Conservation (phyloP, 176 grass and related monocot species). For the Musa itinerans region DNA sequence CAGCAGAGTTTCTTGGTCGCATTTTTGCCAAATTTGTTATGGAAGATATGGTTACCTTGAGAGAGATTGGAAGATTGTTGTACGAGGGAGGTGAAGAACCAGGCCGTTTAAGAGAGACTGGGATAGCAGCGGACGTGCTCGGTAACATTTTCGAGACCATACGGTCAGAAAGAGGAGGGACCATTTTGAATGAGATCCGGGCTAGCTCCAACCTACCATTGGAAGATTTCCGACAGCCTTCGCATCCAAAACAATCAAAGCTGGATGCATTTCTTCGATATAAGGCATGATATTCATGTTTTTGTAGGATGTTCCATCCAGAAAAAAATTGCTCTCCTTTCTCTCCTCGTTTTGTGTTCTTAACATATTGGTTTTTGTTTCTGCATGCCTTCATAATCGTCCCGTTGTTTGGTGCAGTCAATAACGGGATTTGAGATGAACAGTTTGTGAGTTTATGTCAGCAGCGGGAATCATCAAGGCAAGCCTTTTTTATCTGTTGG, state of each 20-base stretch:
- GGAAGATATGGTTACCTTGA: slow-evolving; percentile 48
- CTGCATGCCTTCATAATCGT: too few species aligned
- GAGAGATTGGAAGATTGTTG: slow-evolving; percentile 67
- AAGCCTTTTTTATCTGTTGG: too few species aligned
- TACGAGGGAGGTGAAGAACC: slow-evolving; percentile 61
- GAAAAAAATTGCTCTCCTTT: background rate
- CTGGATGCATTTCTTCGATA: slow-evolving; percentile 73
- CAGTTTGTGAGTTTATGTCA: too few species aligned
- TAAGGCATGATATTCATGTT: slow-evolving; percentile 20
- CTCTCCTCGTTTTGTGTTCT: too few species aligned
- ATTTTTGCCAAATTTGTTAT: slow-evolving; percentile 60
- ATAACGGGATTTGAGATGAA: too few species aligned
- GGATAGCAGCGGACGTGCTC: slow-evolving; percentile 69
- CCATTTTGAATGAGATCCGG: slow-evolving; percentile 61
- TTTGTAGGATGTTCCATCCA: background rate
- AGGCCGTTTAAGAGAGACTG: slow-evolving; percentile 43
- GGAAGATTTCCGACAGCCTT: slow-evolving; percentile 62
- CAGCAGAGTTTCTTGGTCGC: slow-evolving; percentile 65
- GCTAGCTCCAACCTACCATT: slow-evolving; percentile 53
- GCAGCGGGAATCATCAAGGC: too few species aligned
- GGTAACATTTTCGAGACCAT: slow-evolving; percentile 48
- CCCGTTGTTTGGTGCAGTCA: too few species aligned
- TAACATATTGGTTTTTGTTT: too few species aligned
- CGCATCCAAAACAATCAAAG: slow-evolving; percentile 37
- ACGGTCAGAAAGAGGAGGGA: slow-evolving; percentile 51